Base-by-base conservation (phyloP, 805 yeast species). In the Myxozyma vanderwaltii region DNA sequence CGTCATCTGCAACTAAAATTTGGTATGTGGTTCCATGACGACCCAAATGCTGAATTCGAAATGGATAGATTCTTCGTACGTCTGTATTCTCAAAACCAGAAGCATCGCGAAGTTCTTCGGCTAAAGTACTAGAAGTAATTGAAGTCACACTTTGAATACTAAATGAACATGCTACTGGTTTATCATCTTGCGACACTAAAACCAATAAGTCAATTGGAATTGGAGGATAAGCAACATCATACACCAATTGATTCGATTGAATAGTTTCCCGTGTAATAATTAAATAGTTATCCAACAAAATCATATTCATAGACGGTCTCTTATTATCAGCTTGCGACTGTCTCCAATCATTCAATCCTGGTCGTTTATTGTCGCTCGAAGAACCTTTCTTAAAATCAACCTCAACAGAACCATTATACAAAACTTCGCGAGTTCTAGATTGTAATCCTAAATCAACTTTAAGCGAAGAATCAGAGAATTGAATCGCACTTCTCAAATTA, bases 201-300 rank as follows among this genome's bases (percentile, higher is more conserved):
- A 89, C 85, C 0, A 89, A 79, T 31, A 89, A 60, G 47, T 75
- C 78, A 54, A 76, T 57, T 1, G 77, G 76, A 41, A 76, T 75
- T 4, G 79, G 78, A 12, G 56, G 54, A 21, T 45, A 29, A 23
- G 40, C 43, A 5, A 60, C 35, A 6, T 47, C 56, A 27, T 46
- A 54, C 31, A 13, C 17, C 6, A 40, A 12, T 6, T 38, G 24
- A 8, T 45, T 58, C 27, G 70, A 63, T 1, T 74, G 76, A 41
- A 67, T 66, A 52, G 56, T 24, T 1, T 33, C 76, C 35, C 73
- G 73, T 7, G 77, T 69, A 26, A 76, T 59, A 2, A 76, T 69
- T 41, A 89, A 72, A 67, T 79, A 88, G 67, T 89, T 88, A 69
- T 89, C 96, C 52, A 89, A 72, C 27, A 89, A 73, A 17, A 88